Evolutionary conservation across 331 rosid species (phyloP), one percentile per base, ranked within the genome.

Genomic region (Acacia concinna): DNA sequence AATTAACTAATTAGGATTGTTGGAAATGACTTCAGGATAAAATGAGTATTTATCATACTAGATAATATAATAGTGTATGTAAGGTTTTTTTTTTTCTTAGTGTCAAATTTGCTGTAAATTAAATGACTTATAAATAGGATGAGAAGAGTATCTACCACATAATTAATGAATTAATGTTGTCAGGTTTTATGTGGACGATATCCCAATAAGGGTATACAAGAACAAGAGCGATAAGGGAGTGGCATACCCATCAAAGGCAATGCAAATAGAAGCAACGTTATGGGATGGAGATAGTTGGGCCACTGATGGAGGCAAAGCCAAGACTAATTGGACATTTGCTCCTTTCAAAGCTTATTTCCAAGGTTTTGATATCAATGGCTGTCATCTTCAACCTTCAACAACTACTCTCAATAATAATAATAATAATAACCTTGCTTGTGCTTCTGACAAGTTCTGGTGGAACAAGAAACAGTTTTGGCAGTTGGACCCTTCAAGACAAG

Each of bases 261-360:
- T 89, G 97, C 59, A 65, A 59, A 63, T 89, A 38, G 63, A 74
- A 68, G 87, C 40, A 34, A 82, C 81, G 47, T 76, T 85, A 30
- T 91, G 94, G 97, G 59, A 89, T 73, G 92, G 91, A 21, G 87
- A 83, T 0, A 40, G 40, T 60, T 91, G 97, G 94, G 92, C 97
- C 57, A 88, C 94, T 28, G 88, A 88, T 63, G 94, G 93, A 21
- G 96, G 96, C 37, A 27, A 25, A 35, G n/a, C 74, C 8, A 91
- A 88, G 81, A 84, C 23, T 41, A 66, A 88, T n/a, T 91, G 91
- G 91, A 65, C 23, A 49, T 76, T 63, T 44, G 88, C 91, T 54
- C 94, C 97, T 8, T 91, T 91, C 28, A 81, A 71, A 77, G 97
- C 94, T 31, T n/a, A 71, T 51, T 86, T 74, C 9, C 85, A 81